A percentile compares a stretch with the other conserved stretches of the same genome.
Evolutionary conservation across 2,329 filamentous ascomycete species (phyloP).

Genomic region (Colletotrichum scovillei): DNA sequence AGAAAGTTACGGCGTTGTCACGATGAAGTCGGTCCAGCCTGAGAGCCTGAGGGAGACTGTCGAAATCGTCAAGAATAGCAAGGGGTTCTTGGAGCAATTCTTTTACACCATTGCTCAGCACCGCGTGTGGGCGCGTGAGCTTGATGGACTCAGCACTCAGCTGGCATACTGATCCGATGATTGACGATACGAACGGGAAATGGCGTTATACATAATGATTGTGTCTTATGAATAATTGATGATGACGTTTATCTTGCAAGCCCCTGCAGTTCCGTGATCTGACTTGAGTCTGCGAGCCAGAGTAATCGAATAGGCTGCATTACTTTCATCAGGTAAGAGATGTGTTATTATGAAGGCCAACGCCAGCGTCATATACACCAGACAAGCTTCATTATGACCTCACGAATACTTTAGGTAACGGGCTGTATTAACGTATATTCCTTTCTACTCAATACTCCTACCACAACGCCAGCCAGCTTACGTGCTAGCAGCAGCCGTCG

Average conservation of each 20-base stretch:
- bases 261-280: neutral
- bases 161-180: slow-evolving; percentile 72
- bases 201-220: neutral
- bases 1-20: slow-evolving; percentile 83
- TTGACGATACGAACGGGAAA: too few species aligned
- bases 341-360: neutral
- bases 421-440: neutral
- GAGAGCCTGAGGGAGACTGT: slow-evolving; percentile 71
- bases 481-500: slow-evolving; percentile 14
- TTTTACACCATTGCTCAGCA: slow-evolving; percentile 77
- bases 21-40: slow-evolving; percentile 64
- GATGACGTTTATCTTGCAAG: neutral
- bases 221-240: neutral
- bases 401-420: neutral
- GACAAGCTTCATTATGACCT: neutral
- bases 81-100: slow-evolving; percentile 78
- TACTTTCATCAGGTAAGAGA: too few species aligned
- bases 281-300: neutral
- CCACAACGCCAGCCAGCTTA: neutral
- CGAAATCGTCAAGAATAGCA: slow-evolving; percentile 73
- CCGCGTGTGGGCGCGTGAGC: slow-evolving; percentile 78
- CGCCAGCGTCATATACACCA: neutral
- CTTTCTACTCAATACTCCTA: neutral
- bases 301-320: neutral
- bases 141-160: slow-evolving; percentile 73